Base-by-base conservation (phyloP, 306 rosid species). In the Oxytropis ochrocephala region DNA sequence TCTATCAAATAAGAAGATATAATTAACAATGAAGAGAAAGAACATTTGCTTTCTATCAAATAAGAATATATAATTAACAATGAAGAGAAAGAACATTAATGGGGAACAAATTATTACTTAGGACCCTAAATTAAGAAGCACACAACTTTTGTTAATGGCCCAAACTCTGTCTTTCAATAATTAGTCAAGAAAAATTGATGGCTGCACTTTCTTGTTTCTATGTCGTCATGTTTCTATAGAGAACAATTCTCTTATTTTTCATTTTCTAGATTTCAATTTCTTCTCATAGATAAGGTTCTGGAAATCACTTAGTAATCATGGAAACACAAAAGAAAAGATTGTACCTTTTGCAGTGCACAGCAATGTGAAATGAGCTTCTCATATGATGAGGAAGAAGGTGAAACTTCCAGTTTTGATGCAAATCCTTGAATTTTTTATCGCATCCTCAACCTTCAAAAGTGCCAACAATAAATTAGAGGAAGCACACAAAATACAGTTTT, bases 401-500 rank as follows among this genome's bases (percentile, higher is more conserved):
- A 74, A 76, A 90, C 81, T 67, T 85, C 85, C 67, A 84, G 72
- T 8, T 27, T 8, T 13, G 67, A 73, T 94, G 98, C 78, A 85
- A 74, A 74, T 78, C 81, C 73, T 75, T 88, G 83, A 85, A 86
- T 60, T 80, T 82, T 72, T 55, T 66, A 85, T 51, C 60, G 63
- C 78, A 78, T 87, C 89, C 88, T 90, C 97, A 77, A 90, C 85
- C 98, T 94, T 85, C 83, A 85, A 85, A 19, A 81, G 74, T 39
- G 69, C 78, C 73, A 71, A 24, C 27, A 79, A 67, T 49, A 76
- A 4, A 56, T 51, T 35, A 32, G 46, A 72, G 59, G 42, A 52
- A 44, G 58, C 11, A 54, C 24, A 76, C 7, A 19, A 7, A 56
- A 36, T 14, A 73, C 2, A 42, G 51, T 13, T 11, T 10, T 5